These are phyloP conservation scores for Torulaspora maleeae DNA, from an alignment of 805 yeast species.

Conservation along the genomic window DNA sequence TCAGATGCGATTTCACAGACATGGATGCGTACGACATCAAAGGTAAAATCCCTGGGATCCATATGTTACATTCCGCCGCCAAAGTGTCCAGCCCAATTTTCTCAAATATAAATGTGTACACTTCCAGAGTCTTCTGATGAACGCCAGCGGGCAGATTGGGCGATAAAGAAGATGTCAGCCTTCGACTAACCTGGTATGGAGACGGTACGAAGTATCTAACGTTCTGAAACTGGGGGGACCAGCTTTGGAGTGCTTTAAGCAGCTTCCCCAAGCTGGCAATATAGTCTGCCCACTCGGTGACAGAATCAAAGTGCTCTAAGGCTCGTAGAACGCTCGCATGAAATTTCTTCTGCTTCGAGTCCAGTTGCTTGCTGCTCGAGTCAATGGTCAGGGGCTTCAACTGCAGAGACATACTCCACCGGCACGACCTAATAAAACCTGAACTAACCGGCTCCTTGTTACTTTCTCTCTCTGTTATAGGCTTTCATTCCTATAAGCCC, in stretches of 20 bases:
- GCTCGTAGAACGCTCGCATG: conserved; percentile 67
- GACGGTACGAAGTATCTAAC: conserved; percentile 59
- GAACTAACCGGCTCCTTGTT: background rate
- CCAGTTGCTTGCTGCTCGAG: conserved; percentile 35
- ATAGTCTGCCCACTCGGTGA: conserved; percentile 97
- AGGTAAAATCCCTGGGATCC: conserved; percentile 94
- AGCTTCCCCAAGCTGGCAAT: conserved; percentile 81
- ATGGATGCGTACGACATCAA: conserved; percentile 84
- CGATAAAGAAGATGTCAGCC: conserved; percentile 73
- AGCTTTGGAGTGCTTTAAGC: conserved; percentile 60
- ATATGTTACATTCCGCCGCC: conserved; percentile 53
- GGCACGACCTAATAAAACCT: background rate
- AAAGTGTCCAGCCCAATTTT: conserved; percentile 54
- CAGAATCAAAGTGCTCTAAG: conserved; percentile 67
- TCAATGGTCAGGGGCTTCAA: conserved; percentile 33
- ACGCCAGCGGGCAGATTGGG: conserved; percentile 91
- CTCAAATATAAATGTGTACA: conserved; percentile 66
- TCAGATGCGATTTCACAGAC: conserved; percentile 74
- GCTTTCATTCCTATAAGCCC: background rate
- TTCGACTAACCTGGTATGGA: conserved; percentile 59
- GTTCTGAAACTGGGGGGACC: conserved; percentile 38
- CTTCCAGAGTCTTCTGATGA: conserved; percentile 78
- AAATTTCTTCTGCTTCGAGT: conserved; percentile 65
- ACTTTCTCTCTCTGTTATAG: background rate
- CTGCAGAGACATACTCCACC: conserved; percentile 31